phyloP scores from a whole-genome alignment of 192 early-diverging fungal species.

The Backusella parvicylindrica region DNA sequence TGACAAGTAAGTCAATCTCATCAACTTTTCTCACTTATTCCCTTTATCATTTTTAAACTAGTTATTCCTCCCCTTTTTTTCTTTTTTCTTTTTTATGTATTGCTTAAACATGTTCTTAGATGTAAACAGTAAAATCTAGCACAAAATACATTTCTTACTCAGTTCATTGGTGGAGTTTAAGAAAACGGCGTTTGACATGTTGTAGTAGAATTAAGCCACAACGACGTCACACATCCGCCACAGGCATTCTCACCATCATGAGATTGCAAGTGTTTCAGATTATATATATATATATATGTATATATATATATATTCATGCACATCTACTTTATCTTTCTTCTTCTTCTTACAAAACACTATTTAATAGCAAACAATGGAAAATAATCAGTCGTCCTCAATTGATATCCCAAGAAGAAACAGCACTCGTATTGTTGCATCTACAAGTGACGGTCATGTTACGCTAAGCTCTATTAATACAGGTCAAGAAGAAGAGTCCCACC shows the following conservation, averaged over 20 bases:
- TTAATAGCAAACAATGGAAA: background rate
- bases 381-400: background rate
- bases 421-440: background rate
- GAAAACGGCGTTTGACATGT: background rate
- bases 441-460: background rate
- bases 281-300: background rate
- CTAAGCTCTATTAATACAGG: background rate
- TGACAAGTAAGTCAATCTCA: no score
- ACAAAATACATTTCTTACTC: background rate
- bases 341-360: background rate
- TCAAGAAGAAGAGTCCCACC: background rate
- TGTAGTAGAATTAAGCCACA: background rate
- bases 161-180: background rate
- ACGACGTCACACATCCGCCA: background rate
- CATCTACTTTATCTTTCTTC: background rate
- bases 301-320: background rate
- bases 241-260: background rate
- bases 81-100: background rate
- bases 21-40: no score
- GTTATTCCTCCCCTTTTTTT: background rate
- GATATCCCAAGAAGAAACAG: slow-evolving; percentile 1
- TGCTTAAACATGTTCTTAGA: no score
- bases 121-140: no score
- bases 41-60: no score
- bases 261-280: background rate